Evolutionary conservation across 768 basidiomycete species (phyloP), one percentile per base, ranked within the genome.

Genomic region (Rossbeevera mucosa): DNA sequence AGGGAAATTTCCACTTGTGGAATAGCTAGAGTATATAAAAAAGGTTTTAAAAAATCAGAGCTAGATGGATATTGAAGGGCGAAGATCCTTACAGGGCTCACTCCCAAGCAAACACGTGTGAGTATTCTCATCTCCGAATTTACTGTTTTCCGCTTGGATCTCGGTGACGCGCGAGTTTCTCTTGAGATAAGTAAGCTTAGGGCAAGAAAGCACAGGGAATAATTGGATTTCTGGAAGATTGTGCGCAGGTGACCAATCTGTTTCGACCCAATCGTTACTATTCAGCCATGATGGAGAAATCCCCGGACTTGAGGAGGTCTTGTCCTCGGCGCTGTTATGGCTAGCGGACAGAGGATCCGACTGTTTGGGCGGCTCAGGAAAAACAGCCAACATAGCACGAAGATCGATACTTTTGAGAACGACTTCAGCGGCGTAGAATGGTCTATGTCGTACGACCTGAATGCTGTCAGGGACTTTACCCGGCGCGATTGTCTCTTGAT

Each of bases 381-480:
- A 96, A 44, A 78, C 77, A 2, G 90, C 90, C n/a, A 86, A 71
- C 55, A 96, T 69, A 2, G 86, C 82, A 47, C 88, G 86, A 47
- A 94, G 71, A 53, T 91, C 86, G 28, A 94, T 66, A 3, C 83
- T 80, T 63, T 83, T 85, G 64, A 93, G 71, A 24, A 89, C 79
- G 7, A 95, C 81, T 67, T 95, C 91, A 31, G 89, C 89, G 3
- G 88, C 87, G 62, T 91, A 90, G 69, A 96, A 91, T 3, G 88
- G 81, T 65, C 94, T 96, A 65, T 86, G 85, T 8, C 81, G 78
- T 6, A 83, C 71, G 4, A 78, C 74, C 62, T 84, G 84, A 18
- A 75, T 76, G n/a, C 79, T 77, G 21, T 80, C 72, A 7, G 83
- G 76, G 44, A 77, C 70, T 48, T 75, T 72, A n/a, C 83, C 82